Evolutionary conservation across 116 monocot genomes (phyloP).

Genomic region (Dioscorea cayenensis): DNA sequence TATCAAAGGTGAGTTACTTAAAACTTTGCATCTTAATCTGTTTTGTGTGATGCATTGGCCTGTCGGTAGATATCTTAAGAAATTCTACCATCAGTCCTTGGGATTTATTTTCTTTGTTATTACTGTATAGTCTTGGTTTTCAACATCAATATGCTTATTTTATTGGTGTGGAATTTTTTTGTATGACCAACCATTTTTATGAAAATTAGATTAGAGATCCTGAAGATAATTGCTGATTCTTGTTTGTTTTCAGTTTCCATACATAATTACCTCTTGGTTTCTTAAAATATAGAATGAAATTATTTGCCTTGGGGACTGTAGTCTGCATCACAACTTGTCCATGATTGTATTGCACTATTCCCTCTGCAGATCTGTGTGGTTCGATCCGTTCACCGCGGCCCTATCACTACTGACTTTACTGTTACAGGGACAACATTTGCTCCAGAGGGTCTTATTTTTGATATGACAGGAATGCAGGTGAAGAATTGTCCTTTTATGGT

Average conservation of each 20-base stretch:
- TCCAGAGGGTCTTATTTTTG: conserved; percentile 92
- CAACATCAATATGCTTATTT: no score
- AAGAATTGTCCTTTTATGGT: conserved; percentile 1
- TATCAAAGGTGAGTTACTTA: conserved; percentile 68
- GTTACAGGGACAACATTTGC: conserved; percentile 95
- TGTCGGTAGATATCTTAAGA: neutral
- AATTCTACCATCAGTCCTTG: neutral
- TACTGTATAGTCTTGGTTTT: no score
- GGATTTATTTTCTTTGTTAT: neutral
- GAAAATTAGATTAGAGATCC: no score
- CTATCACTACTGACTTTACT: conserved; percentile 72
- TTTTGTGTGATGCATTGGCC: neutral
- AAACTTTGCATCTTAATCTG: neutral
- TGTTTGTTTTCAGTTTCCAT: no score
- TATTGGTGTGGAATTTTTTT: no score
- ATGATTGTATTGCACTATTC: neutral
- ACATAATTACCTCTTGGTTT: no score
- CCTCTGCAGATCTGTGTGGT: conserved; percentile 76
- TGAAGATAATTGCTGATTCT: no score
- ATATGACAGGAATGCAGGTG: conserved; percentile 73
- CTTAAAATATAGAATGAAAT: no score
- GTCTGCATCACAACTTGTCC: no score
- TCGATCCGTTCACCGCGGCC: conserved; percentile 74
- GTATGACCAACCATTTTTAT: no score
- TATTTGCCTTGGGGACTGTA: no score